A percentile compares a stretch with the other conserved stretches of the same genome.
These are phyloP conservation scores for Bryoerythrophyllum caledonicum DNA, from an alignment of 225 moss, liverwort and hornwort species.

Conservation along the genomic window DNA sequence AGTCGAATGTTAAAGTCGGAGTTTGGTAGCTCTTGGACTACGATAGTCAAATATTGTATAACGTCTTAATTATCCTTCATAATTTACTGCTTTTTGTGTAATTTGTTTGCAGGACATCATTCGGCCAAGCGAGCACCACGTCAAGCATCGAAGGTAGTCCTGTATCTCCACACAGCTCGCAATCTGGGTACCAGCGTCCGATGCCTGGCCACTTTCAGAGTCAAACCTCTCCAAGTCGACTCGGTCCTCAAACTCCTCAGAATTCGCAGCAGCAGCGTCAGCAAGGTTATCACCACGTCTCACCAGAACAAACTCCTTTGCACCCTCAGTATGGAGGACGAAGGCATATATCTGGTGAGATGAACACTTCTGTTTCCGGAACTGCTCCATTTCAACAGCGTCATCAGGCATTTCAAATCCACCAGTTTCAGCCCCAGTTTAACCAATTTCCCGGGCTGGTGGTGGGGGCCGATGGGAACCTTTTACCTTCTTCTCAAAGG, in stretches of 20 bases:
- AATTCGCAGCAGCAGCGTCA: slow-evolving; percentile 45
- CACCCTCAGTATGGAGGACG: slow-evolving; percentile 39
- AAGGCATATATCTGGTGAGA: slow-evolving; percentile 43
- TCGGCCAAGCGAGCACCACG: slow-evolving; percentile 41
- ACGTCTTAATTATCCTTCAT: not conserved
- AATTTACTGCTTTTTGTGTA: not conserved
- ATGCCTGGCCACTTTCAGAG: slow-evolving; percentile 45
- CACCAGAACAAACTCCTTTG: slow-evolving; percentile 50
- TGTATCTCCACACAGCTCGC: slow-evolving; percentile 50
- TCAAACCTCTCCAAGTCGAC: slow-evolving; percentile 62
- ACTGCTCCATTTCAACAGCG: slow-evolving; percentile 52
- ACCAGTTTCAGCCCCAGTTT: slow-evolving; percentile 29
- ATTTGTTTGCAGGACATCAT: slow-evolving; percentile 27
- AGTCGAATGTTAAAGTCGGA: not conserved
- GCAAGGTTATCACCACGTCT: slow-evolving; percentile 41
- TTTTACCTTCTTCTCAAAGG: slow-evolving; percentile 42
- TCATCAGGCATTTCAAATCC: slow-evolving; percentile 42
- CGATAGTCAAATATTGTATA: not conserved
- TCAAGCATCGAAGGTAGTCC: slow-evolving; percentile 54
- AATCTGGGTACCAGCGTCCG: slow-evolving; percentile 46
- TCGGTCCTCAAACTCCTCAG: slow-evolving; percentile 49
- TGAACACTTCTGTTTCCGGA: slow-evolving; percentile 35
- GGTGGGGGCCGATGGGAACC: slow-evolving; percentile 32
- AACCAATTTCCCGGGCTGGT: slow-evolving; percentile 38
- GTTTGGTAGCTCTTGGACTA: not conserved